Percentiles rank a stretch among this genome's conserved stretches.
phyloP scores from a whole-genome alignment of 371 early-diverging fungal genomes.

The Syncephalis plumigaleata region DNA sequence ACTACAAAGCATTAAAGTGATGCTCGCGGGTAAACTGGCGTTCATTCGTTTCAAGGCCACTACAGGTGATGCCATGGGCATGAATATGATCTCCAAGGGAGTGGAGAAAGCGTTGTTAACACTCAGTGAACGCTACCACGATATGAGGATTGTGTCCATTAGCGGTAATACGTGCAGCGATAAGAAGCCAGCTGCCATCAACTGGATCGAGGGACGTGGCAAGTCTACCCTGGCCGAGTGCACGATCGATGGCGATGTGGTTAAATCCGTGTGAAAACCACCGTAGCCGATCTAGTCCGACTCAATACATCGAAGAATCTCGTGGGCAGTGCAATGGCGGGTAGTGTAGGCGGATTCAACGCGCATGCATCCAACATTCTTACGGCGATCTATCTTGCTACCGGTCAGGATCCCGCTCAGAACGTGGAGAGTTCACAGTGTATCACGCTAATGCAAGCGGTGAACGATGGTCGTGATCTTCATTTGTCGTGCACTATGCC shows the following conservation, averaged over 20 bases:
- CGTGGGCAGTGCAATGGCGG: constrained; percentile 91
- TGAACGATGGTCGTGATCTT: constrained; percentile 57
- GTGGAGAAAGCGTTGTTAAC: constrained; percentile 61
- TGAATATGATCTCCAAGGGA: constrained; percentile 99
- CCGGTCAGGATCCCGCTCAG: constrained; percentile 96
- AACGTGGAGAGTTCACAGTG: constrained; percentile 91
- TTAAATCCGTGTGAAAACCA: constrained; percentile 77
- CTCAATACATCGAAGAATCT: constrained; percentile 84
- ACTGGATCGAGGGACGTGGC: constrained; percentile 96
- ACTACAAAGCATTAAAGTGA: constrained; percentile 63
- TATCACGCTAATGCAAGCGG: constrained; percentile 87
- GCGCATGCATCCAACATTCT: constrained; percentile 93
- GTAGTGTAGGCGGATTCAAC: constrained; percentile 88
- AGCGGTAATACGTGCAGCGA: constrained; percentile 95
- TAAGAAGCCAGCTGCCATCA: constrained; percentile 94
- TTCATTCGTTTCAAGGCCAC: constrained; percentile 79
- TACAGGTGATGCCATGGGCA: constrained; percentile 98
- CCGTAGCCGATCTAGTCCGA: constrained; percentile 56
- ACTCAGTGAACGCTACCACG: constrained; percentile 40
- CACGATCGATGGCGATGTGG: constrained; percentile 59
- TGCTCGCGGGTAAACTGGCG: constrained; percentile 66
- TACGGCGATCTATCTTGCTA: constrained; percentile 87
- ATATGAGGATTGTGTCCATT: constrained; percentile 66
- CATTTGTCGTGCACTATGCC: constrained; percentile 90
- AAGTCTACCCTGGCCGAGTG: constrained; percentile 88